Conservation (phyloP, 495 filamentous ascomycete species). For the Podospora australis region DNA sequence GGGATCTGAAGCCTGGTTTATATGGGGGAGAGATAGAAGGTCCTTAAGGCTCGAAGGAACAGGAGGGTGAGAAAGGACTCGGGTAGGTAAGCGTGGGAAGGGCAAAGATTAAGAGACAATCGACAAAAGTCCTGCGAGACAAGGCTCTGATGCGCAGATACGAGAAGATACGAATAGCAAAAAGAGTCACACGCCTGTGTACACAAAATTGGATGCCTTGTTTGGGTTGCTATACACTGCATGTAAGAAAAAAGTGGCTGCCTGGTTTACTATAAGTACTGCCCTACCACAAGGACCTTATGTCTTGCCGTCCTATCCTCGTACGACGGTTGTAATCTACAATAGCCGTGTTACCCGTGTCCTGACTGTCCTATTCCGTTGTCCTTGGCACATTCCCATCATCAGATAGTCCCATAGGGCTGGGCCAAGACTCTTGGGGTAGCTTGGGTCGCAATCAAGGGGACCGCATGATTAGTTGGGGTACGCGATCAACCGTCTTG, state of each 20-base stretch:
- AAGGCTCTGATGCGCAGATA: neutral
- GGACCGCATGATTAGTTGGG: conserved; percentile 1
- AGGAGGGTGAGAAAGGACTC: neutral
- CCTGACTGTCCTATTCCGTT: too few species aligned
- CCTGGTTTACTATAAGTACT: neutral
- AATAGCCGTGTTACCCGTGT: too few species aligned
- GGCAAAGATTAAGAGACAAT: too few species aligned
- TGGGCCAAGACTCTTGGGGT: too few species aligned
- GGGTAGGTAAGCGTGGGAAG: neutral
- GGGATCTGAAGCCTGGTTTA: conserved; percentile 6
- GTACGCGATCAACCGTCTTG: conserved; percentile 6
- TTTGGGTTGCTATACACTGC: neutral
- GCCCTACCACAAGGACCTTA: too few species aligned
- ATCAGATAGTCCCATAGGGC: conserved; percentile 12
- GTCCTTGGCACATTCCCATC: too few species aligned
- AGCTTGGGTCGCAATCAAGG: too few species aligned
- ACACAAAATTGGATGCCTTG: neutral
- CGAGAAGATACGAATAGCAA: neutral
- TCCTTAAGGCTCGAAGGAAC: neutral
- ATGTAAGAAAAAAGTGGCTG: neutral
- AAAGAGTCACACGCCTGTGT: too few species aligned
- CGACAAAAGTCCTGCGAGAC: neutral
- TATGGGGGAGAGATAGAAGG: neutral
- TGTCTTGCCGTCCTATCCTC: too few species aligned
- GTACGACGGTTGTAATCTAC: too few species aligned